Base-by-base conservation (phyloP, 2,329 filamentous ascomycete species). In the Pleomassaria siparia region DNA sequence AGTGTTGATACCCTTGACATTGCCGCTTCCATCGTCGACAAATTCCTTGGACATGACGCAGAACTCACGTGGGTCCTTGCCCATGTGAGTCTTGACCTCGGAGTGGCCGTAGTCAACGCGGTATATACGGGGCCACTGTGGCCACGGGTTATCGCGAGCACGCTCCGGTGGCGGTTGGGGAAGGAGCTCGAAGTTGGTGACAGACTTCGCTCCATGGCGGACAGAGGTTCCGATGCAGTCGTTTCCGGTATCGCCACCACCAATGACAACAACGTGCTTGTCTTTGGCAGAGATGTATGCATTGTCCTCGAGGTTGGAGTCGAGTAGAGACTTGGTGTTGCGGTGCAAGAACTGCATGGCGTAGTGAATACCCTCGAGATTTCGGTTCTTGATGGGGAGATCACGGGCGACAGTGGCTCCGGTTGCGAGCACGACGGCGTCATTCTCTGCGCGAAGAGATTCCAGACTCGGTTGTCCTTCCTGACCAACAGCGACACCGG, bases 11-110 rank as follows among this genome's bases (percentile, higher is more conserved):
- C 92, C 92, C 79, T 91, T 95, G 67, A 97, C 90, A 56, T 87
- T 86, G 69, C 91, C 91, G 41, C 75, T 83, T 53, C 90, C 91
- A 62, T 96, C 90, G 57, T 91, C 89, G 51, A 95, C 89, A 60
- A 97, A 97, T 63, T 95, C 89, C 77, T 95, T 92, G 15, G 91
- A 95, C 90, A 96, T 96, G 75, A 97, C 91, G 77, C 91, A 96
- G 80, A 88, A 97, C 76, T 96, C 92, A 62, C 92, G 90, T 49
- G 92, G 92, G 65, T 96, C 92, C 71, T 91, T 91, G 74, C 92
- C 92, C 78, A 91, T 92, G 78, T 96, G 91, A 60, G 92, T 91
- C 73, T 92, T 91, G 64, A 96, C 92, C 74, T 97, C 92, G 13
- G 87, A 87, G 79, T 97, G 92, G 47, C 92, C 92, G 67, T 97